Conservation (phyloP, 2,329 filamentous ascomycete genomes). For the Monilinia aucupariae region DNA sequence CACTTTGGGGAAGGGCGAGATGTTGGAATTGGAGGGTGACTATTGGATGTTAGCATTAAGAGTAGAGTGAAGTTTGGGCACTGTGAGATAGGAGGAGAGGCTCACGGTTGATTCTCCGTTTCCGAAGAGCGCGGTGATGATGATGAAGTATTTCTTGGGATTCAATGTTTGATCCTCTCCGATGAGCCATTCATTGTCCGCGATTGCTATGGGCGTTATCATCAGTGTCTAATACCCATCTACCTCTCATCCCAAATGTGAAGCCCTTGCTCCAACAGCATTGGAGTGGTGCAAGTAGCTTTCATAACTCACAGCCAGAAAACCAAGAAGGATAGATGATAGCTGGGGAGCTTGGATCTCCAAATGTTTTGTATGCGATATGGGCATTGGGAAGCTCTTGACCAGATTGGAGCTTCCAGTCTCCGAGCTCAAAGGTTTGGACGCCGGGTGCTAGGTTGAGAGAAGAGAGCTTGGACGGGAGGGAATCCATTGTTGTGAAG, state of each 20-base stretch:
- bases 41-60: background rate
- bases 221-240: background rate
- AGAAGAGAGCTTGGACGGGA: background rate
- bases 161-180: slow-evolving; percentile 46
- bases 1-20: slow-evolving; percentile 55
- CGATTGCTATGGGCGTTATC: slow-evolving; percentile 44
- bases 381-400: slow-evolving; percentile 56
- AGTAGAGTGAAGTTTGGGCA: background rate
- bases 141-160: slow-evolving; percentile 61
- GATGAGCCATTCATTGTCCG: slow-evolving; percentile 70
- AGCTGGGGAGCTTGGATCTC: slow-evolving; percentile 54
- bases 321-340: slow-evolving; percentile 78
- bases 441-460: slow-evolving; percentile 21
- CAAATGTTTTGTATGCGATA: slow-evolving; percentile 74
- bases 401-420: slow-evolving; percentile 63
- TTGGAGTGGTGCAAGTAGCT: background rate
- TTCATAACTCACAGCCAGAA: slow-evolving; percentile 47
- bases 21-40: slow-evolving; percentile 57
- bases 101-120: slow-evolving; percentile 56
- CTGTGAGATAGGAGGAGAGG: background rate
- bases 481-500: background rate
- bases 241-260: background rate
- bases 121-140: slow-evolving; percentile 63
- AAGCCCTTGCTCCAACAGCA: too few species aligned
- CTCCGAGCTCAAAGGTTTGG: slow-evolving; percentile 53